Conservation (phyloP, 768 basidiomycete species). For the Auricularia auricula-judae region DNA sequence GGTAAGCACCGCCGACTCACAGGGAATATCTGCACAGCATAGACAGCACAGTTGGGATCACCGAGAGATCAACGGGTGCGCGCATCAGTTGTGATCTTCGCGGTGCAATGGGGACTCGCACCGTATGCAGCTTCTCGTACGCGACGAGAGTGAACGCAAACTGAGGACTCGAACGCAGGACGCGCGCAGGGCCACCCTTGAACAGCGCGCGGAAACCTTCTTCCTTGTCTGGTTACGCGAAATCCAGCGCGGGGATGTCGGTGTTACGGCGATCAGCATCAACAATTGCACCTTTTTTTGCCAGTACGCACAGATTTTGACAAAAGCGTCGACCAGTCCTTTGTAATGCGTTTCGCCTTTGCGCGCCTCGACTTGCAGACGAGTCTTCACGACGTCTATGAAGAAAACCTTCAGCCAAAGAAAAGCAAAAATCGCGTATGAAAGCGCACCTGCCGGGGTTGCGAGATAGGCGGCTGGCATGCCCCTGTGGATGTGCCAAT, state of each 20-base stretch:
- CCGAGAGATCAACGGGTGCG: not conserved
- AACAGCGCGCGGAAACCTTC: constrained; percentile 84
- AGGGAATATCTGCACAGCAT: constrained; percentile 1
- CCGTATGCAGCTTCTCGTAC: constrained; percentile 62
- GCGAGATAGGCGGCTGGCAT: constrained; percentile 96
- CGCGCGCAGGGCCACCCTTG: constrained; percentile 84
- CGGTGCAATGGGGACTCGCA: constrained; percentile 16
- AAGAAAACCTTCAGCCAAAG: constrained; percentile 11
- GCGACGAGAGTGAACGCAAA: constrained; percentile 90
- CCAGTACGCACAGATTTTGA: constrained; percentile 66
- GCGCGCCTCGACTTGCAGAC: constrained; percentile 85
- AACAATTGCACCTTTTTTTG: not conserved
- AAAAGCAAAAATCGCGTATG: not conserved
- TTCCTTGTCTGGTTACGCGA: constrained; percentile 50
- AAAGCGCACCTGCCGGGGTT: constrained; percentile 66
- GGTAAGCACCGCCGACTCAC: not conserved
- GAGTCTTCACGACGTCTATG: constrained; percentile 93
- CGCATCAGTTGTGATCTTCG: not conserved
- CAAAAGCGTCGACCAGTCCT: constrained; percentile 79
- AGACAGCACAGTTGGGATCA: not conserved
- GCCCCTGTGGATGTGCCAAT: constrained; percentile 44
- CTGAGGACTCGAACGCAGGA: constrained; percentile 82
- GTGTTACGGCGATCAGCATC: not conserved
- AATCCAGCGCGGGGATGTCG: constrained; percentile 1
- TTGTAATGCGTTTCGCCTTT: constrained; percentile 88